phyloP scores from a whole-genome alignment of 345 rosid genomes.

The Eucalyptus tenuipes region DNA sequence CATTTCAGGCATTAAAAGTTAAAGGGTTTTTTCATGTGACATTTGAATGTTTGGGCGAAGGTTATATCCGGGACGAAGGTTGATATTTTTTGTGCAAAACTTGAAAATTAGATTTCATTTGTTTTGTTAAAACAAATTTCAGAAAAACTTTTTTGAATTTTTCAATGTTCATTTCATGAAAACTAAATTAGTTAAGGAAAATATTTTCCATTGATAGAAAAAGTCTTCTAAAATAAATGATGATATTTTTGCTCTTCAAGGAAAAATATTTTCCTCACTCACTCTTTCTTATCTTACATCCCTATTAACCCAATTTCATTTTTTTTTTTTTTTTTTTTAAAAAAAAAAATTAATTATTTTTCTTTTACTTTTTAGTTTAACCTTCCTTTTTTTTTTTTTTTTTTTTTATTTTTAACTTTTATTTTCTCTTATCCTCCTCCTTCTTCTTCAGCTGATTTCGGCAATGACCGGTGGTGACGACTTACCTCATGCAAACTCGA shows the following conservation, averaged over 20 bases:
- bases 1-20: fast-evolving
- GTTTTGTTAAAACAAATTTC: fast-evolving
- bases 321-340: fast-evolving
- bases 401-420: no score
- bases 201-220: no score
- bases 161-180: no score
- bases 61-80: neutral
- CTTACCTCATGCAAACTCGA: no score
- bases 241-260: fast-evolving
- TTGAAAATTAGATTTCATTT: fast-evolving
- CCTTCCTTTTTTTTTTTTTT: fast-evolving
- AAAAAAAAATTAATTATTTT: no score
- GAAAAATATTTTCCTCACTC: fast-evolving
- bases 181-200: no score
- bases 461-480: fast-evolving
- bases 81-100: neutral
- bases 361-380: no score
- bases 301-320: no score
- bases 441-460: fast-evolving
- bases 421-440: fast-evolving
- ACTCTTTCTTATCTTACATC: no score
- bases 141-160: no score
- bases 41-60: neutral
- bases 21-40: neutral
- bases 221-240: no score